Evolutionary conservation across 1,284 basidiomycete genomes (phyloP).

Genomic region (Golubevia pallescens): DNA sequence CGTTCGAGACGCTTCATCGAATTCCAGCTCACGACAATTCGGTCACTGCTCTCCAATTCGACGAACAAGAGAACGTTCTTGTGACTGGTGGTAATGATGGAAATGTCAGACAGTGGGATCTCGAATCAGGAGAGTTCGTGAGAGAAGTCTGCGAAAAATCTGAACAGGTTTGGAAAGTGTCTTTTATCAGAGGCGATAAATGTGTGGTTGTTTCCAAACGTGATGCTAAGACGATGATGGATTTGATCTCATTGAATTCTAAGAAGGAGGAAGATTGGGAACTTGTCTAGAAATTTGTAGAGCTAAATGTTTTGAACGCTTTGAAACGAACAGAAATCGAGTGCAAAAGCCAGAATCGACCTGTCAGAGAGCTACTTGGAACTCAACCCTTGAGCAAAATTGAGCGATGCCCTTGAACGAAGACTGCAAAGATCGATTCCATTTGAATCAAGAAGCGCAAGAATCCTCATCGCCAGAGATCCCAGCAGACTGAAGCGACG

Average conservation of each 20-base stretch:
- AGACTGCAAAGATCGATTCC: no score
- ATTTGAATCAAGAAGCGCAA: no score
- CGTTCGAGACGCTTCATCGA: constrained; percentile 49
- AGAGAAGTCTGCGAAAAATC: constrained; percentile 52
- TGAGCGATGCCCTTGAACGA: no score
- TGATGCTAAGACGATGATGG: constrained; percentile 84
- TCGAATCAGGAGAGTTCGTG: constrained; percentile 46
- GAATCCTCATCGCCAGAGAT: no score
- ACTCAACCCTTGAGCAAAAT: no score
- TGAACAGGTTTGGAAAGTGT: constrained; percentile 87
- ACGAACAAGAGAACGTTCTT: constrained; percentile 40
- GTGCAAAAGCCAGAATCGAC: no score
- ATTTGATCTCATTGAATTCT: constrained; percentile 72
- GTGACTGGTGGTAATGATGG: constrained; percentile 62
- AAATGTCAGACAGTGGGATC: constrained; percentile 58
- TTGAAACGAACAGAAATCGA: no score
- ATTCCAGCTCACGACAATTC: constrained; percentile 61
- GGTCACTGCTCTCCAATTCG: constrained; percentile 60
- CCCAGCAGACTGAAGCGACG: no score
- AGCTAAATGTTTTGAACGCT: no score
- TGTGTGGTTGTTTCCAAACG: constrained; percentile 84
- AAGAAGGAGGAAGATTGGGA: no score
- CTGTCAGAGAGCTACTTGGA: no score
- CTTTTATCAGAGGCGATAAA: constrained; percentile 74
- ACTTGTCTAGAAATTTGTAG: no score